Evolutionary conservation across 495 filamentous ascomycete species (phyloP).

Genomic region (Penicillium nucicola): DNA sequence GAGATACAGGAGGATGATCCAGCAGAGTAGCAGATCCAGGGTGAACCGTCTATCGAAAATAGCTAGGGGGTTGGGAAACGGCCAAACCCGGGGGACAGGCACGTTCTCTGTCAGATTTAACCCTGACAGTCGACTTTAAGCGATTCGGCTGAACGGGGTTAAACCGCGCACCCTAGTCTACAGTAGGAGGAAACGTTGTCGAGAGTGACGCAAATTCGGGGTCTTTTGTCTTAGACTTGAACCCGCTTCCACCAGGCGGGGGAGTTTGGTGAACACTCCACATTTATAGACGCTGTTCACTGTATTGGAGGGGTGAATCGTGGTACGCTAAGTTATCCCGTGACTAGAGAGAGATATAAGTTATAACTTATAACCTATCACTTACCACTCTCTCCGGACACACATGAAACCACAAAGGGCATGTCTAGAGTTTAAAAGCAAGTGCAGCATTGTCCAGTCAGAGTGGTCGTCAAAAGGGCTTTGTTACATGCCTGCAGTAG

Average conservation of each 20-base stretch:
- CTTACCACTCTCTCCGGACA: too few relatives aligned
- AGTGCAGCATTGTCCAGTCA: background rate
- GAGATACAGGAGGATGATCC: background rate
- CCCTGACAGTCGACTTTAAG: background rate
- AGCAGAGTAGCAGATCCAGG: too few relatives aligned
- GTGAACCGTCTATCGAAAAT: too few relatives aligned
- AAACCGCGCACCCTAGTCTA: background rate
- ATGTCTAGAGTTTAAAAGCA: background rate
- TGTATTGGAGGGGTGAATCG: too few relatives aligned
- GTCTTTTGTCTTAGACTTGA: constrained; percentile 14
- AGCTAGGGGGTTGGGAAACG: background rate
- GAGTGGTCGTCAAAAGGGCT: background rate
- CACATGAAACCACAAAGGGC: background rate
- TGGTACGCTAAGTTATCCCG: too few relatives aligned
- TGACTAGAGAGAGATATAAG: too few relatives aligned
- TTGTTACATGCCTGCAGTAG: constrained; percentile 8
- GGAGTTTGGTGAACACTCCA: background rate
- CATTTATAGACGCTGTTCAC: too few relatives aligned
- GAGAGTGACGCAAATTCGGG: constrained; percentile 25
- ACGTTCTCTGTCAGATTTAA: constrained; percentile 1
- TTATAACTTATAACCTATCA: too few relatives aligned
- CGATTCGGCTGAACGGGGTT: too few relatives aligned
- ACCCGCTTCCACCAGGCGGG: background rate
- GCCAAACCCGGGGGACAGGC: background rate
- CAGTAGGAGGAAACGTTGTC: too few relatives aligned